Evolutionary conservation across 495 filamentous ascomycete genomes (phyloP).

Genomic region (Penicillium coprophilum): DNA sequence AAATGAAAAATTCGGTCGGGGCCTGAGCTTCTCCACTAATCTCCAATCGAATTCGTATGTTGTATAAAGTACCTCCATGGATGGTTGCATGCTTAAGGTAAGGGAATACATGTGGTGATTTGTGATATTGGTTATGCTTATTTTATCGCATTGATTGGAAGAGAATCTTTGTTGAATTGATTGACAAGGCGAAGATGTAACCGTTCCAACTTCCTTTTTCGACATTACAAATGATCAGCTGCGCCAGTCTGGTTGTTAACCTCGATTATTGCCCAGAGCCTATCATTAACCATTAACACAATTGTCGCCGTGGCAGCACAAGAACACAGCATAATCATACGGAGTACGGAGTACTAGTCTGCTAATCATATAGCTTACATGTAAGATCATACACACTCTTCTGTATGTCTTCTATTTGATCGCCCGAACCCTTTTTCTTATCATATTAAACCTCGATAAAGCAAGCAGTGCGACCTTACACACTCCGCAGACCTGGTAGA

Average conservation of each 20-base stretch:
- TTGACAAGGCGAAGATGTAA: conserved; percentile 1
- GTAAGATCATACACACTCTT: not conserved
- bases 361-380: not conserved
- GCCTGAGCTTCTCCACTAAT: conserved; percentile 4
- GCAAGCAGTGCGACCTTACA: conserved; percentile 17
- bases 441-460: not conserved
- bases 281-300: conserved; percentile 10
- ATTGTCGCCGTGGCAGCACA: conserved; percentile 5
- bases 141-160: conserved; percentile 4
- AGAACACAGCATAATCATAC: conserved; percentile 1
- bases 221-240: conserved; percentile 6
- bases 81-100: not conserved
- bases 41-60: not conserved
- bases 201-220: not conserved
- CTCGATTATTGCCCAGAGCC: conserved; percentile 8
- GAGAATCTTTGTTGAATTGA: not conserved
- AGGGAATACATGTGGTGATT: conserved; percentile 8
- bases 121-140: conserved; percentile 4
- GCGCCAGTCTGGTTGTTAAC: conserved; percentile 9
- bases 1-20: not conserved
- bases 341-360: conserved; percentile 1
- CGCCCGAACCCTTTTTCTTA: conserved; percentile 1
- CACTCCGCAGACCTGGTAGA: conserved; percentile 24
- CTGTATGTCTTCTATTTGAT: not conserved
- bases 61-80: not conserved